Evolutionary conservation across 495 filamentous ascomycete genomes (phyloP), one percentile per base, ranked within the genome.

Genomic region (Xylaria scruposa): DNA sequence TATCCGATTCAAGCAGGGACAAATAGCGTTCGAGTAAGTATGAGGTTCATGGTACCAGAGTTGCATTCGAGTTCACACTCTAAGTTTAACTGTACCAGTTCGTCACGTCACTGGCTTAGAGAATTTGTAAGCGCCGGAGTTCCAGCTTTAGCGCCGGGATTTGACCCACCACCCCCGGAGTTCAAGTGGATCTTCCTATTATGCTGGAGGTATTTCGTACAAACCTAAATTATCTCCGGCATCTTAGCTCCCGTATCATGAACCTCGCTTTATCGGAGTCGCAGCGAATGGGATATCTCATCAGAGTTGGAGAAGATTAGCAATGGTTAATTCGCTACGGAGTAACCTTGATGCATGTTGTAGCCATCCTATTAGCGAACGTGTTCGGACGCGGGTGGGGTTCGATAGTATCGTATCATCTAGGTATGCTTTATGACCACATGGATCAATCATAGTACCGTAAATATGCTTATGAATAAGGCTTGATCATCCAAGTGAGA

Each of bases 121-220:
- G 29, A 13, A 46, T 67, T 67, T 67, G 40, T 67, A 47, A 67
- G 63, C 63, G 15, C 44, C 47, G 63, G 63, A 67, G 38, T 67
- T 38, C 63, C 63, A 53, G 0, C 21, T 1, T 15, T 53, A 51
- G 46, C 42, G 44, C 44, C 63, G 44, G 63, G 9, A n/a, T 36
- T 38, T 8, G 19, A 1, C 46, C 42, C 62, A 46, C 29, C 15
- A 2, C 6, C 12, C 5, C 63, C 63, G 63, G 63, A 67, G 63
- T 67, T 67, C 17, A 38, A 53, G 19, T 31, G 63, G 63, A 19
- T 26, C 44, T 19, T 33, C 29, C 17, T n/a, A 36, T 2, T 56
- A 56, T 13, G 26, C 26, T 12, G 29, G 21, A 13, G 49, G 21
- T n/a, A n/a, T n/a, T n/a, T n/a, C n/a, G n/a, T 17, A 31, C 9